Evolutionary conservation across 2,329 filamentous ascomycete species (phyloP), one percentile per base, ranked within the genome.

Genomic region (Pyrenochaeta sp.): DNA sequence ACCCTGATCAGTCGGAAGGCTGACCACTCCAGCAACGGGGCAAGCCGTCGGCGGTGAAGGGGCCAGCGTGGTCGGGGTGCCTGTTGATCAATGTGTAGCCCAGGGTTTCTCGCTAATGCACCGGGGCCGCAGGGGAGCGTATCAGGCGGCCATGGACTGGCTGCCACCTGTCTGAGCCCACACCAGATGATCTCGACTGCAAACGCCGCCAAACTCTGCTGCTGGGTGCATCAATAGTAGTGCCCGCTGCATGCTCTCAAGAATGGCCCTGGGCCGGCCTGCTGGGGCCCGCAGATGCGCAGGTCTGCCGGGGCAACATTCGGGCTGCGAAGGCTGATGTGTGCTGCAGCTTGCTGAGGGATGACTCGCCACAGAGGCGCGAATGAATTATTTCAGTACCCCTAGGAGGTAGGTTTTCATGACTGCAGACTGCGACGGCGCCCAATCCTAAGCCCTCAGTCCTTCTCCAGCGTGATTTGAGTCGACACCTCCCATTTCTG

Each of bases 401-500:
- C 49, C n/a, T n/a, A n/a, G n/a, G n/a, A n/a, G n/a, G n/a, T n/a
- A n/a, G n/a, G n/a, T n/a, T n/a, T n/a, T n/a, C n/a, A n/a, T 51
- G 54, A 38, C 32, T 48, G 44, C 51, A 43, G 41, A 19, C 35
- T 49, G 32, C 50, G 45, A 48, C 53, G 44, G 36, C 39, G 55
- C 53, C 49, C 52, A 46, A 38, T 28, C 27, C 43, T 35, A 35
- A 17, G 34, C 22, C 47, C 37, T 67, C 55, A 76, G 49, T 74
- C 65, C 57, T 71, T 74, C 56, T 83, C 81, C 42, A 80, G 67
- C 31, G 75, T 85, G 66, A 90, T 85, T 74, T 97, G 90, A 38
- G 95, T 79, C 32, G 89, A 95, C 10, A 97, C 90, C 74, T 99
- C 94, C 94, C 94, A 99, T 61, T 86, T 86, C 65, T 94, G 79